phyloP scores from a whole-genome alignment of 139 green algal species.

The Diplosphaera chodatii region DNA sequence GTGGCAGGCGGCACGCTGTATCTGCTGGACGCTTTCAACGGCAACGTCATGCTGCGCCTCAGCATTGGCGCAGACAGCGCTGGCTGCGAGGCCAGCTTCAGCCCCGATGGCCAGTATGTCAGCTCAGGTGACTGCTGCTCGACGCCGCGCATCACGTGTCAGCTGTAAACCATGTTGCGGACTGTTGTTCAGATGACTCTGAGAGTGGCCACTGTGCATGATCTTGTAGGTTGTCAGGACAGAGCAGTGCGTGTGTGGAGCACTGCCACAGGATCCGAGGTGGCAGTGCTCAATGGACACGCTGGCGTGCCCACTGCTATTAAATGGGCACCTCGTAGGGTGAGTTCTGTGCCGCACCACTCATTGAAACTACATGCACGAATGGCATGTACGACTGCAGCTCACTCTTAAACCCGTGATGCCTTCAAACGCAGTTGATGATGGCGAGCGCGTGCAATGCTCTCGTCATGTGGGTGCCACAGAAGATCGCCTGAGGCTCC shows the following conservation, averaged over 20 bases:
- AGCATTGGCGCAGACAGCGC: slow-evolving; percentile 32
- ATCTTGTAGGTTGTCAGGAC: slow-evolving; percentile 64
- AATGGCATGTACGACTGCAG: too few relatives aligned
- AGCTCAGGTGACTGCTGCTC: slow-evolving; percentile 61
- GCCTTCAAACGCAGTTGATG: too few relatives aligned
- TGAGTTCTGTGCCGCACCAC: too few relatives aligned
- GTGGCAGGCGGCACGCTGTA: slow-evolving; percentile 63
- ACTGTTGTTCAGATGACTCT: too few relatives aligned
- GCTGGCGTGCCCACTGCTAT: slow-evolving; percentile 57
- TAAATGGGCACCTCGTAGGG: slow-evolving; percentile 63
- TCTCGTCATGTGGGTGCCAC: slow-evolving; percentile 75
- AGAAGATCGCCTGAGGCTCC: slow-evolving; percentile 1
- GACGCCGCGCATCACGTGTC: too few relatives aligned
- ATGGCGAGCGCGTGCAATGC: slow-evolving; percentile 66
- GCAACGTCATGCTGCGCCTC: slow-evolving; percentile 23
- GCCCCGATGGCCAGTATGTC: slow-evolving; percentile 70
- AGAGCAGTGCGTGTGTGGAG: slow-evolving; percentile 59
- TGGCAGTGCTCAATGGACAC: slow-evolving; percentile 58
- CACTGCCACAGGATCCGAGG: slow-evolving; percentile 40
- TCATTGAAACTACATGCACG: too few relatives aligned
- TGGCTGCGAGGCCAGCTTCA: slow-evolving; percentile 66
- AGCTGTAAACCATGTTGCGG: too few relatives aligned
- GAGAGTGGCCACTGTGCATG: too few relatives aligned
- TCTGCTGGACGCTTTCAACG: slow-evolving; percentile 77
- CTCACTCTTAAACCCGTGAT: too few relatives aligned